These are phyloP conservation scores for Tilletia indica DNA, from an alignment of 1,284 basidiomycete genomes.

Conservation along the genomic window DNA sequence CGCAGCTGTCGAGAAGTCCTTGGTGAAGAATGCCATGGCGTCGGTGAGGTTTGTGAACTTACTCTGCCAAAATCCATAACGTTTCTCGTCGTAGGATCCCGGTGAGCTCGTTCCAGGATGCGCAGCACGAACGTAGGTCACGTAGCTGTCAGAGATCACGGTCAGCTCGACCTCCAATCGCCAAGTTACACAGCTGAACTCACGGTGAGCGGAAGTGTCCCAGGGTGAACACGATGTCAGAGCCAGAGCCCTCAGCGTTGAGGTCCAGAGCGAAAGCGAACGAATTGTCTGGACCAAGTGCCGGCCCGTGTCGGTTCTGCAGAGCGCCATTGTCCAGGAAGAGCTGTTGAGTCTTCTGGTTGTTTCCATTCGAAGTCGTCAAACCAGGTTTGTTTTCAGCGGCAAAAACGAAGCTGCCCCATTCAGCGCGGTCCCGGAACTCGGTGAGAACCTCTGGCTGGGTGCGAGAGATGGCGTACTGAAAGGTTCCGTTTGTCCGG, in stretches of 20 bases:
- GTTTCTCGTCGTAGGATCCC: conserved; percentile 43
- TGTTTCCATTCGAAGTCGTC: conserved; percentile 46
- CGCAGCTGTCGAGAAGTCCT: conserved; percentile 68
- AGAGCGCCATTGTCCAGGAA: conserved; percentile 43
- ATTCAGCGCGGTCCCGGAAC: conserved; percentile 52
- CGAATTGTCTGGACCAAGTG: conserved; percentile 44
- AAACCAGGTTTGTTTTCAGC: conserved; percentile 39
- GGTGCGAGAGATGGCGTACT: too few relatives aligned
- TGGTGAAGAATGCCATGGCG: conserved; percentile 58
- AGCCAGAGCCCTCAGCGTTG: conserved; percentile 33
- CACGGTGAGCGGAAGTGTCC: conserved; percentile 43
- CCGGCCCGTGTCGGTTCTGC: conserved; percentile 36
- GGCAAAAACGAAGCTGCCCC: conserved; percentile 50
- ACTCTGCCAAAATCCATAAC: conserved; percentile 50
- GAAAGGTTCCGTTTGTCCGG: neutral
- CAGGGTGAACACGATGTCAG: conserved; percentile 43
- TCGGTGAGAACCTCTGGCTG: conserved; percentile 28
- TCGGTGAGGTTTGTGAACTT: conserved; percentile 54
- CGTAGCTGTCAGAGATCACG: conserved; percentile 21
- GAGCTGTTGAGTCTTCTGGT: conserved; percentile 42
- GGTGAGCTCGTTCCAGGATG: conserved; percentile 16
- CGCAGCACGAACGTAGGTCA: conserved; percentile 40
- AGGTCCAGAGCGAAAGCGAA: conserved; percentile 50
- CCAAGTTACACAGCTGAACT: neutral
- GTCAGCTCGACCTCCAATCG: neutral